Base-by-base conservation (phyloP, 345 rosid genomes). In the Carallia pectinifolia region DNA sequence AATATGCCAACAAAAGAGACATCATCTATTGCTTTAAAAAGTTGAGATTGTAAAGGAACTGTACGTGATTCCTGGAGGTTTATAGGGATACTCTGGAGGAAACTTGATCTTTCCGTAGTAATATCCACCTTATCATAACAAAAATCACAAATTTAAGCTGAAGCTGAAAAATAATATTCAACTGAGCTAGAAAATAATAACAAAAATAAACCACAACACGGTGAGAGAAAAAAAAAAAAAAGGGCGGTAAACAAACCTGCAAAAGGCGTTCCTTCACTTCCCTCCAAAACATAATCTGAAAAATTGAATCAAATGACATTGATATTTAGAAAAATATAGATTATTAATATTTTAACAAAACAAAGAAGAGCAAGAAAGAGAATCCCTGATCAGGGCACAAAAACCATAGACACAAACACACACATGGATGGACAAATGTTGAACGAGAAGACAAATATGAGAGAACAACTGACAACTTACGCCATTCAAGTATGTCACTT, bases 1-100 rank as follows among this genome's bases (percentile, higher is more conserved):
- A 31, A 53, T 29, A 15, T 7, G 15, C 62, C 6, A 44, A 34
- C 37, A n/a, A 53, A 62, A 37, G 39, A 58, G 39, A 78, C 6
- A 62, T 61, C 17, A 13, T 44, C 0, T 44, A 44, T 44, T 12
- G 50, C 50, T 44, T 44, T 27, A 18, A 58, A 63, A 74, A 72
- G 66, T 23, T 48, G 34, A 62, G 65, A 30, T 71, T 38, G 68
- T 71, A 4, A 65, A 72, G 65, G 73, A 60, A 37, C 85, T 50
- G 62, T 85, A 95, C 99, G 92, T 90, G 76, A 95, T 95, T 79
- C 99, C 99, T 12, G 99, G 99, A 81, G 98, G 99, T 80, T 90
- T 95, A 69, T 87, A 92, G 15, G 99, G 99, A 81, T 95, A 95
- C 66, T 95, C 99, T 5, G 97, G 84, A 71, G 97, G 98, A 66